Percentiles rank a stretch among this genome's conserved stretches.
Conservation (phyloP, 768 basidiomycete species). For the Boletus insuetus region DNA sequence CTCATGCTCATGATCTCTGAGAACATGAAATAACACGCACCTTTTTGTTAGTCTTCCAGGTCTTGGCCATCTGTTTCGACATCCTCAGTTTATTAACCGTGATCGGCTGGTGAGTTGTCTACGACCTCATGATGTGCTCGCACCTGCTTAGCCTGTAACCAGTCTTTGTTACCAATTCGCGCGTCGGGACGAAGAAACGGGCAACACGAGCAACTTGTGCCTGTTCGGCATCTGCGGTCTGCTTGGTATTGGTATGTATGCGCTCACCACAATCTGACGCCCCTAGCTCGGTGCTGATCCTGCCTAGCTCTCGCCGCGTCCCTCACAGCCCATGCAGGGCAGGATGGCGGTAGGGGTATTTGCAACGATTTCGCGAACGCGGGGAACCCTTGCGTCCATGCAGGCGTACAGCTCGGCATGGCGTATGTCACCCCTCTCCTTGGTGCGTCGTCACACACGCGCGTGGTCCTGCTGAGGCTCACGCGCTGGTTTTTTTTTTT, state of each 20-base stretch:
- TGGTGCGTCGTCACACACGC: constrained; percentile 21
- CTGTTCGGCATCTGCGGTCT: constrained; percentile 22
- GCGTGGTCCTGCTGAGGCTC: neutral
- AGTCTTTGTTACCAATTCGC: constrained; percentile 18
- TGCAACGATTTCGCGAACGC: constrained; percentile 30
- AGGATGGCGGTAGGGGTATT: constrained; percentile 14
- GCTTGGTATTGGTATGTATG: constrained; percentile 23
- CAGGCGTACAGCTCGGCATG: constrained; percentile 25
- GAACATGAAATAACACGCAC: neutral
- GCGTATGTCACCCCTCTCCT: constrained; percentile 28
- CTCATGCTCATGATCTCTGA: neutral
- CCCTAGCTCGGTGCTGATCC: neutral
- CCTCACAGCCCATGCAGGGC: constrained; percentile 30
- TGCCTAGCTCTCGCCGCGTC: constrained; percentile 16
- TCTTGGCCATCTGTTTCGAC: constrained; percentile 11
- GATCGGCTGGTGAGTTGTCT: constrained; percentile 18
- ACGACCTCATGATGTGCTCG: neutral
- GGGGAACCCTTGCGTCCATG: constrained; percentile 19
- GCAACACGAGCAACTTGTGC: constrained; percentile 21
- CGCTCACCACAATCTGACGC: neutral
- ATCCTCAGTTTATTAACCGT: constrained; percentile 12
- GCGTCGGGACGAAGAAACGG: constrained; percentile 15
- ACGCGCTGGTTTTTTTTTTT: neutral
- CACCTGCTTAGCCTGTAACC: neutral
- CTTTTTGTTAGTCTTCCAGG: constrained; percentile 21